Evolutionary conservation across 2,329 filamentous ascomycete species (phyloP), one percentile per base, ranked within the genome.

Genomic region (Elsinoe perseae): DNA sequence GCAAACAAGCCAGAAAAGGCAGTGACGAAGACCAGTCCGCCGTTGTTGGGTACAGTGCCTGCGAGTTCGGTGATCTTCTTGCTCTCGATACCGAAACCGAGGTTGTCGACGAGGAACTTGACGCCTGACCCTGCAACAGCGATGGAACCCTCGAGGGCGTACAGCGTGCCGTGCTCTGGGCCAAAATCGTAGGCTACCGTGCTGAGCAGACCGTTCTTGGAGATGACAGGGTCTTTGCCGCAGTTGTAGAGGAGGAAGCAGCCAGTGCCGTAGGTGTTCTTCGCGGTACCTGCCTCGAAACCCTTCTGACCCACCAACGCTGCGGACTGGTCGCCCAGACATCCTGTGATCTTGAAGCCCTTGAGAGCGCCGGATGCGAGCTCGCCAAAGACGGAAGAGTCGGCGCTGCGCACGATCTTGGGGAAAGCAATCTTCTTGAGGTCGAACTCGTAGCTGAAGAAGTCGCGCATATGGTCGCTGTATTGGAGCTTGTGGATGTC

Each of bases 231-330:
- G 69, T 89, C 84, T 38, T 83, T 79, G 54, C 90, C 90, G 30
- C 95, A 87, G 65, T 95, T 95, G 74, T 93, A 95, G 3, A 95
- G 79, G 62, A 95, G 75, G 75, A 95, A 95, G 68, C 88, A 93
- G 40, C 89, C 89, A 0, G 89, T 95, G 36, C 53, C 89, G 68
- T 95, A 95, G 0, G 89, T 95, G 71, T 93, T 95, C 77, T 95
- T 95, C 43, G 89, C 90, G 64, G 83, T 81, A 53, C 90, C 90
- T 0, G 88, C 84, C 2, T 77, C 80, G 73, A 95, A 95, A 12
- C 87, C 89, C 57, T 68, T 65, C 59, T 67, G 63, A 12, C 89
- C 89, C 18, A 95, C 88, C 52, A 95, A 75, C 14, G 89, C 89
- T 55, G 88, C 85, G 38, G 89, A 92, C 71, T 95, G 89, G 66